Evolutionary conservation across 805 yeast genomes (phyloP).

Genomic region (Tetrapisispora phaffii): DNA sequence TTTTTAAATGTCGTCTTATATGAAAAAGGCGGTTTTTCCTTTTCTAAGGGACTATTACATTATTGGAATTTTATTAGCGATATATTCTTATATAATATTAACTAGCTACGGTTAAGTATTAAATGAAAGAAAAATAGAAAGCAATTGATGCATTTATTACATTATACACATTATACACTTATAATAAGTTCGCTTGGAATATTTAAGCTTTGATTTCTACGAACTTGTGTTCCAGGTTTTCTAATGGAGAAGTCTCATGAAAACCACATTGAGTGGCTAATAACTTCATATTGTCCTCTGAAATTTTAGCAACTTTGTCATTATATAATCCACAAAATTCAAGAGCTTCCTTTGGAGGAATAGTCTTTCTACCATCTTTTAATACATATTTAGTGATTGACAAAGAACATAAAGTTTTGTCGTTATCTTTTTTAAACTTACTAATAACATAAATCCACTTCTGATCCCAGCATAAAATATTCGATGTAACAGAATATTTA

Average conservation of each 20-base stretch:
- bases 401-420: conserved; percentile 40
- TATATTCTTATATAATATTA: too few species aligned
- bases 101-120: too few species aligned
- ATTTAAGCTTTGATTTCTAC: background rate
- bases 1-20: too few species aligned
- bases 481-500: conserved; percentile 43
- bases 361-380: conserved; percentile 67
- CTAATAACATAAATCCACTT: conserved; percentile 76
- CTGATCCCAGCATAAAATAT: conserved; percentile 71
- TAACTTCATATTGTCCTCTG: conserved; percentile 30
- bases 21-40: too few species aligned
- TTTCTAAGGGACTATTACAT: too few species aligned
- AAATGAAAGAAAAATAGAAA: too few species aligned
- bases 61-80: too few species aligned
- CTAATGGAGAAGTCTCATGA: conserved; percentile 22
- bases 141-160: too few species aligned
- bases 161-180: too few species aligned
- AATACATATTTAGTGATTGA: conserved; percentile 73
- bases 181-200: too few species aligned
- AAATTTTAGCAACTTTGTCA: conserved; percentile 39
- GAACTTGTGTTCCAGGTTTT: conserved; percentile 8
- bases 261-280: conserved; percentile 22
- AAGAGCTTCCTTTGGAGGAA: conserved; percentile 54
- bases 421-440: conserved; percentile 40
- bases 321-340: conserved; percentile 45